Evolutionary conservation across 495 filamentous ascomycete species (phyloP).

Genomic region (Hypoxylon lienhwacheense): DNA sequence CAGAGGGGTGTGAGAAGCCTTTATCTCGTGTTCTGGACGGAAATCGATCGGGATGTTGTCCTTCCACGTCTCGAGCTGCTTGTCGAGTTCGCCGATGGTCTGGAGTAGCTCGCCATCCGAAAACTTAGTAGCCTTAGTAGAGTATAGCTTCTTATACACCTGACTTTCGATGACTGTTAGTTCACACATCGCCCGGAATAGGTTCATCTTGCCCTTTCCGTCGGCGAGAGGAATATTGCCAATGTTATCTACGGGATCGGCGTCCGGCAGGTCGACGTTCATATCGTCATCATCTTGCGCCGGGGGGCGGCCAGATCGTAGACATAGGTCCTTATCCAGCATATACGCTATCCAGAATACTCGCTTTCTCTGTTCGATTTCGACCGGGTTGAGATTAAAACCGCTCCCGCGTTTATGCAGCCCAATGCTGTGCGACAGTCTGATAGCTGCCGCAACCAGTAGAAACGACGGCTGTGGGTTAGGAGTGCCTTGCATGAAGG

Average conservation of each 20-base stretch:
- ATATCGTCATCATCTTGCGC: constrained; percentile 98
- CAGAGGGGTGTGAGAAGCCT: constrained; percentile 82
- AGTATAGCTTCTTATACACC: constrained; percentile 93
- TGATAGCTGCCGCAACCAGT: constrained; percentile 88
- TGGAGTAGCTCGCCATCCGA: constrained; percentile 92
- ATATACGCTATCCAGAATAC: constrained; percentile 99
- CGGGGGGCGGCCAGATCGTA: constrained; percentile 88
- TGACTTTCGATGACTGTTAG: constrained; percentile 90
- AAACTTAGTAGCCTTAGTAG: constrained; percentile 87
- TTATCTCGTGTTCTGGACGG: constrained; percentile 92
- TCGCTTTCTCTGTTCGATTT: constrained; percentile 92
- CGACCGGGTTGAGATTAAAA: constrained; percentile 86
- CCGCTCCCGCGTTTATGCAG: constrained; percentile 89
- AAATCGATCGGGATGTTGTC: constrained; percentile 92
- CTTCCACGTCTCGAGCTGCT: constrained; percentile 94
- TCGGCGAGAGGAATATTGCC: constrained; percentile 89
- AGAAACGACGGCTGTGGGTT: constrained; percentile 96
- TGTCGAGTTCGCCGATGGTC: constrained; percentile 93
- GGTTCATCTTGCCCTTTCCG: constrained; percentile 89
- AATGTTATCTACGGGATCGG: constrained; percentile 86
- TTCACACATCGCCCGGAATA: constrained; percentile 88
- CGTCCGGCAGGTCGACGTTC: constrained; percentile 93
- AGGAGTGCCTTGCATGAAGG: constrained; percentile 94
- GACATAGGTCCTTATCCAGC: constrained; percentile 92
- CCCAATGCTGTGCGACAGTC: constrained; percentile 90